phyloP scores from a whole-genome alignment of 345 rosid genomes.

The Murraya paniculata region DNA sequence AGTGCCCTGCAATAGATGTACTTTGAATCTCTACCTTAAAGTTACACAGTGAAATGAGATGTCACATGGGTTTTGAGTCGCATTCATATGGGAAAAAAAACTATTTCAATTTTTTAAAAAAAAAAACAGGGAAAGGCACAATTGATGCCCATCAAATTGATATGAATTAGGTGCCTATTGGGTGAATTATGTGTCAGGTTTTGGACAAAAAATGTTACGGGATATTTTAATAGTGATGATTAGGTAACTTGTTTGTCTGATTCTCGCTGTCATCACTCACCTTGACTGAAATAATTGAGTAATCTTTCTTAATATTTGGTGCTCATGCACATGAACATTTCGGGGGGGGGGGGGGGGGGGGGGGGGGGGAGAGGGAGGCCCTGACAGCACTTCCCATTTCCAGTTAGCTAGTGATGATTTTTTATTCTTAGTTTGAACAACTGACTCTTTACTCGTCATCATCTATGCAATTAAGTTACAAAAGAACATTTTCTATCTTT shows the following conservation, averaged over 20 bases:
- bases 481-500: not conserved
- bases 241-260: slow-evolving; percentile 22
- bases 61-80: slow-evolving; percentile 19
- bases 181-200: slow-evolving; percentile 19
- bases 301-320: not conserved
- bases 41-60: not conserved
- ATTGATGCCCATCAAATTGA: slow-evolving; percentile 26
- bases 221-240: slow-evolving; percentile 9
- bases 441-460: not conserved
- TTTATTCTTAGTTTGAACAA: no score
- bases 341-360: no score
- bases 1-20: not conserved
- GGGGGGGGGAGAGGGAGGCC: no score
- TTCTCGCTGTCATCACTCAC: slow-evolving; percentile 15
- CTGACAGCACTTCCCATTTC: no score
- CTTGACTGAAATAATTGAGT: not conserved
- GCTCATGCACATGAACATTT: not conserved
- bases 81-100: slow-evolving; percentile 2
- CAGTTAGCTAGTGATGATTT: no score
- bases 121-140: not conserved
- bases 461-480: not conserved
- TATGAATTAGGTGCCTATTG: slow-evolving; percentile 9
- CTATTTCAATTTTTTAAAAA: not conserved
- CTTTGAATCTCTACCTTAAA: not conserved
- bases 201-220: slow-evolving; percentile 10